These are phyloP conservation scores for Penicillium cosmopolitanum DNA, from an alignment of 495 filamentous ascomycete species.

Conservation along the genomic window DNA sequence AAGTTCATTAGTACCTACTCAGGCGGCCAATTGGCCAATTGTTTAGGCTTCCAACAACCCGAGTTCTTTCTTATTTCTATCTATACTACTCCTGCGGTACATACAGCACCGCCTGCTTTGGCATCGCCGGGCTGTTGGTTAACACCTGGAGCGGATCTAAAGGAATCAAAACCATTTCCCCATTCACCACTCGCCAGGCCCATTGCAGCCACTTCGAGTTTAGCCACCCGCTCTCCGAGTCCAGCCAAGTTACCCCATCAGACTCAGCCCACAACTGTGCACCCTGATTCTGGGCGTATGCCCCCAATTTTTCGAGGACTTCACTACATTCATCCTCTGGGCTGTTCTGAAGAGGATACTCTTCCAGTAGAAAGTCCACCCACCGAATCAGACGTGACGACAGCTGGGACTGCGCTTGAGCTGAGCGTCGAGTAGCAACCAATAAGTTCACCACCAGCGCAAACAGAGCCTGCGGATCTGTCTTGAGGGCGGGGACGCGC, in stretches of 20 bases:
- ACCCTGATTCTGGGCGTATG: slow-evolving; percentile 26
- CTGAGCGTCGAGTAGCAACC: slow-evolving; percentile 25
- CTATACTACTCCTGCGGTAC: slow-evolving; percentile 36
- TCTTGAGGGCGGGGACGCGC: slow-evolving; percentile 25
- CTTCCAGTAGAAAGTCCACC: slow-evolving; percentile 40
- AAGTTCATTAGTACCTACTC: too few relatives aligned
- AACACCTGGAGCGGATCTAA: slow-evolving; percentile 42
- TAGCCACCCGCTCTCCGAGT: slow-evolving; percentile 41
- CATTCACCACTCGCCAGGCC: slow-evolving; percentile 43
- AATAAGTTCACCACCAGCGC: slow-evolving; percentile 25
- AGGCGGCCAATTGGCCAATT: background rate
- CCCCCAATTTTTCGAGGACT: slow-evolving; percentile 19
- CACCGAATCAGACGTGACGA: slow-evolving; percentile 40
- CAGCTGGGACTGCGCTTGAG: slow-evolving; percentile 21
- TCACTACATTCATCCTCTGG: slow-evolving; percentile 25
- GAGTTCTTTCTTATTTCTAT: background rate
- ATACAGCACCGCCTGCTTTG: slow-evolving; percentile 45
- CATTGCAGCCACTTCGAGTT: slow-evolving; percentile 47
- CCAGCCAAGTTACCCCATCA: slow-evolving; percentile 27
- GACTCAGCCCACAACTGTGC: slow-evolving; percentile 13
- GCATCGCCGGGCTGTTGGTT: slow-evolving; percentile 30
- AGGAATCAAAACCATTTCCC: slow-evolving; percentile 44
- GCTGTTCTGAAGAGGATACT: slow-evolving; percentile 28
- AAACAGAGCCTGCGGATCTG: slow-evolving; percentile 27
- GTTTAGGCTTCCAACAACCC: background rate